A percentile compares a stretch with the other conserved stretches of the same genome.
These are phyloP conservation scores for Cercospora sp. DNA, from an alignment of 2,329 filamentous ascomycete genomes.

Conservation along the genomic window DNA sequence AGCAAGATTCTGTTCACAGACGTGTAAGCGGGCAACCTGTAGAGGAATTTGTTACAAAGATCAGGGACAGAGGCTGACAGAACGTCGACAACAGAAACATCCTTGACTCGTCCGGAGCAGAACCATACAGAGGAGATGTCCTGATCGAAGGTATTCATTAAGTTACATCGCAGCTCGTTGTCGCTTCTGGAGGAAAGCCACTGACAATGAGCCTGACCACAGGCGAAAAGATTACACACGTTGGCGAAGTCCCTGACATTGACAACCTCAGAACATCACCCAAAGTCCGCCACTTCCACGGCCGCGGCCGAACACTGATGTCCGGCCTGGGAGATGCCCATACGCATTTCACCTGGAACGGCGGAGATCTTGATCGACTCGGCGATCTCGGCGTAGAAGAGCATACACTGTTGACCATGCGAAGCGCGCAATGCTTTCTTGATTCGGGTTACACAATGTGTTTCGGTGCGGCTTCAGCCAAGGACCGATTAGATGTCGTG, in stretches of 20 bases:
- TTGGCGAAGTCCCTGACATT: conserved; percentile 37
- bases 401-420: conserved; percentile 50
- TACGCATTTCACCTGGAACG: conserved; percentile 54
- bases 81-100: conserved; percentile 40
- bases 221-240: conserved; percentile 8
- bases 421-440: conserved; percentile 48
- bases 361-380: conserved; percentile 45
- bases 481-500: conserved; percentile 50
- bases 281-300: conserved; percentile 43
- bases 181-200: too few relatives aligned
- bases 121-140: conserved; percentile 12
- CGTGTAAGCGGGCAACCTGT: conserved; percentile 26
- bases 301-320: conserved; percentile 51
- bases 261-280: conserved; percentile 36
- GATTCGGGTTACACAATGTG: conserved; percentile 55
- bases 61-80: too few relatives aligned
- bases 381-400: conserved; percentile 51
- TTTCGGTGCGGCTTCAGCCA: conserved; percentile 52
- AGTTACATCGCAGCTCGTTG: too few relatives aligned
- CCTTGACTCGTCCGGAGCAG: conserved; percentile 41
- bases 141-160: conserved; percentile 8
- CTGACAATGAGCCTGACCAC: too few relatives aligned
- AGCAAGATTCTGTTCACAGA: conserved; percentile 43
- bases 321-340: conserved; percentile 54
- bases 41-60: too few relatives aligned